phyloP scores from a whole-genome alignment of 371 early-diverging fungal species.

The Phascolomyces articulosus region DNA sequence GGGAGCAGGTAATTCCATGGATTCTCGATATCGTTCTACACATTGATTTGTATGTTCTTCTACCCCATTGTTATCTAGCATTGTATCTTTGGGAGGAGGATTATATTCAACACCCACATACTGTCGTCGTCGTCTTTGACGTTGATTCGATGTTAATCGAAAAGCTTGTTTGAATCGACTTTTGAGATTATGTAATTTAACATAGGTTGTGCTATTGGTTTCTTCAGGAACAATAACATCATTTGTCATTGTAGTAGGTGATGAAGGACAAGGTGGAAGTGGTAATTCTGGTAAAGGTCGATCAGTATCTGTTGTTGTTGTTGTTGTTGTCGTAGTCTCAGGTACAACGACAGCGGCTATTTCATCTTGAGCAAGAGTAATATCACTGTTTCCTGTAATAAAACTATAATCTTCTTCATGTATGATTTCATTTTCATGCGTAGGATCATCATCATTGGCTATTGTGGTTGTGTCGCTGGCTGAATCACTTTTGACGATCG shows the following conservation, averaged over 20 bases:
- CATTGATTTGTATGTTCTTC: background rate
- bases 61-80: too few species aligned
- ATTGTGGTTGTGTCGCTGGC: slow-evolving; percentile 5
- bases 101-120: background rate
- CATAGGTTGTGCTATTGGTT: background rate
- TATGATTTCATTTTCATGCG: background rate
- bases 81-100: too few species aligned
- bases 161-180: slow-evolving; percentile 5
- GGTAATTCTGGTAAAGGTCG: background rate
- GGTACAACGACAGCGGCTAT: too few species aligned
- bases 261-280: background rate
- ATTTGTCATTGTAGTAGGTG: too few species aligned
- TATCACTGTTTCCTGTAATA: slow-evolving; percentile 1
- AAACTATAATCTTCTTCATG: slow-evolving; percentile 4
- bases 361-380: slow-evolving; percentile 2
- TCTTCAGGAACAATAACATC: background rate
- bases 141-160: background rate
- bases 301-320: background rate
- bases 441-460: background rate
- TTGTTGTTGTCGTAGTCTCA: background rate
- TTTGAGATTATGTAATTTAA: slow-evolving; percentile 3
- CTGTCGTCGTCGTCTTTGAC: background rate
- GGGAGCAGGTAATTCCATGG: background rate
- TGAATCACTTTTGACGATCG: background rate
- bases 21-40: slow-evolving; percentile 4